Evolutionary conservation across 2,329 filamentous ascomycete genomes (phyloP).

Genomic region (Trichoderma simmonsii): DNA sequence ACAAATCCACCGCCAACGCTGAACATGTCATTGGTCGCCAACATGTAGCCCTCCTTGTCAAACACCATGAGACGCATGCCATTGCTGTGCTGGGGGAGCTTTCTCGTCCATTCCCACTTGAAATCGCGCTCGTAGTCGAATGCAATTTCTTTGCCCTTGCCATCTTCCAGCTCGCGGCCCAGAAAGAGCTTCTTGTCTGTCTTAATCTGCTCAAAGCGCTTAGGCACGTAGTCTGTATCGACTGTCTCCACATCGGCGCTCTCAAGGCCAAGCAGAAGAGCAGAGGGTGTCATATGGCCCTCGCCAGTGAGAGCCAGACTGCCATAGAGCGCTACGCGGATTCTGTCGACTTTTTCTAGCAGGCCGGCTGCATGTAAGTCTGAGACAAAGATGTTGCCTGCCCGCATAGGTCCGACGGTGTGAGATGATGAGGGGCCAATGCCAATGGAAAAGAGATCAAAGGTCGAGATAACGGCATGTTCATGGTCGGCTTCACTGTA

Average conservation of each 20-base stretch:
- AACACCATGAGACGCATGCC: constrained; percentile 14
- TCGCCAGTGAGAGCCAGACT: constrained; percentile 13
- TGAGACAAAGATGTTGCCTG: constrained; percentile 11
- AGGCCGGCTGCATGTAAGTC: constrained; percentile 1
- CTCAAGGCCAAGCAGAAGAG: constrained; percentile 10
- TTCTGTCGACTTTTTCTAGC: constrained; percentile 6
- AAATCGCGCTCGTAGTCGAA: constrained; percentile 13
- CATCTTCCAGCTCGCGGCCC: background rate
- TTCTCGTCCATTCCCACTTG: constrained; percentile 11
- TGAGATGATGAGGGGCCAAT: constrained; percentile 12
- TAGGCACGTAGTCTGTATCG: constrained; percentile 10
- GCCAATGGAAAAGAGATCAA: constrained; percentile 15
- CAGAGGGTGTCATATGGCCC: constrained; percentile 14
- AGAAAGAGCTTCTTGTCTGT: constrained; percentile 10
- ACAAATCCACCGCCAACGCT: constrained; percentile 13
- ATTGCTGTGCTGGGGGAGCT: constrained; percentile 12
- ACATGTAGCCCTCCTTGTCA: constrained; percentile 14
- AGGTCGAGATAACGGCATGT: constrained; percentile 10
- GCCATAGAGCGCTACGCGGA: constrained; percentile 7
- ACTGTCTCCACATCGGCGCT: constrained; percentile 8
- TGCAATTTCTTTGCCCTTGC: constrained; percentile 6
- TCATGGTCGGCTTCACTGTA: constrained; percentile 12
- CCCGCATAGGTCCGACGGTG: constrained; percentile 9
- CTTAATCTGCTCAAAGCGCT: constrained; percentile 14
- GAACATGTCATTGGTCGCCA: constrained; percentile 14